Conservation (phyloP, 371 early-diverging fungal species). For the Mucor saturninus region DNA sequence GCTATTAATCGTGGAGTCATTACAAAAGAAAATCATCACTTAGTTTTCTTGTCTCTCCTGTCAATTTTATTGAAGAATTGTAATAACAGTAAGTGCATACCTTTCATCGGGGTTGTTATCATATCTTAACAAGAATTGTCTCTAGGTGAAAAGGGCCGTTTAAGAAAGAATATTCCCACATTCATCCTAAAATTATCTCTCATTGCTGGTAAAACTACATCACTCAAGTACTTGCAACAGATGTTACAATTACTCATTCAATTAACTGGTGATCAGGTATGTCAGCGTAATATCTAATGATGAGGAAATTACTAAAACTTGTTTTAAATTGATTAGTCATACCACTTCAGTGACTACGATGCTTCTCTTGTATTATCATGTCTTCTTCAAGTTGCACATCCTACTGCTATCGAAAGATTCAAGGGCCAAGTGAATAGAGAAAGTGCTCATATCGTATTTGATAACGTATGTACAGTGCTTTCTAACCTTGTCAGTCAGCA, state of each 20-base stretch:
- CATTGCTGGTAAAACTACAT: conserved; percentile 42
- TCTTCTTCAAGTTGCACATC: conserved; percentile 37
- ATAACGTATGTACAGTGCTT: conserved; percentile 49
- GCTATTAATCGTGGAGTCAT: conserved; percentile 21
- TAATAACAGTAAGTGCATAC: conserved; percentile 22
- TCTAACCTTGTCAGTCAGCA: conserved; percentile 49
- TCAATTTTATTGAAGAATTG: conserved; percentile 20
- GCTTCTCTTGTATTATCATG: conserved; percentile 42
- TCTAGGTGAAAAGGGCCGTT: conserved; percentile 46
- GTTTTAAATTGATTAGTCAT: conserved; percentile 20
- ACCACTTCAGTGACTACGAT: conserved; percentile 29
- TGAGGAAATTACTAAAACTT: not conserved
- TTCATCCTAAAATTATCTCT: conserved; percentile 42
- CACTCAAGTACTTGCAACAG: conserved; percentile 38
- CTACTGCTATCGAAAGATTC: conserved; percentile 33
- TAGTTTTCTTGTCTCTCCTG: conserved; percentile 39
- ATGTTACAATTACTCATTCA: conserved; percentile 43
- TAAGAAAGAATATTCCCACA: conserved; percentile 48
- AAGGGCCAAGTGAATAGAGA: conserved; percentile 20
- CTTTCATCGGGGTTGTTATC: not conserved
- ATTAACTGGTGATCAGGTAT: conserved; percentile 44
- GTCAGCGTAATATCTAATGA: not conserved
- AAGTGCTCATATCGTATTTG: conserved; percentile 41
- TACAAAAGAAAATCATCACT: conserved; percentile 31
- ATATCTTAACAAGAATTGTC: not conserved